Base-by-base conservation (phyloP, 371 early-diverging fungal genomes). In the Chytridium lagenaria region DNA sequence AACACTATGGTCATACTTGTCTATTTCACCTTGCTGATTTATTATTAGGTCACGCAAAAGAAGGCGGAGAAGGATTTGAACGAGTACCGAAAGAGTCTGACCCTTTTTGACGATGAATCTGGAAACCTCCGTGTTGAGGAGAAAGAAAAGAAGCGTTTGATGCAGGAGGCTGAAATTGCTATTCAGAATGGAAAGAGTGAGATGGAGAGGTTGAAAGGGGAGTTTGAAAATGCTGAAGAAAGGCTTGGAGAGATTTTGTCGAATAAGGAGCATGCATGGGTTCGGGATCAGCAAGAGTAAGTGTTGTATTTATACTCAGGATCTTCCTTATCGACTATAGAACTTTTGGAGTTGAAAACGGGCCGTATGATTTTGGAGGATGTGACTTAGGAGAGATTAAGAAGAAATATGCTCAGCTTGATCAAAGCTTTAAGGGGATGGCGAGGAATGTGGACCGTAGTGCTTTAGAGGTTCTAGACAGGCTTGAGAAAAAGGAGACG, bases 381-480 rank as follows among this genome's bases (percentile, higher is more conserved):
- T 83, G 89, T 49, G 90, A 94, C 77, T 83, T 94, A 0, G 78
- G 74, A 1, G 93, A 95, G 73, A 81, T 87, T 26, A 85, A 86
- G 74, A 90, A 91, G 69, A 89, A 89, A 37, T 77, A 94, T 39
- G 86, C 87, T 69, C 91, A 92, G 71, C 78, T 96, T 39, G 86
- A 87, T 40, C 88, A 90, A 31, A 88, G 91, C 71, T 89, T 92
- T 75, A 90, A 93, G 12, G 83, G 85, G 3, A 83, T 97, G 85
- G 89, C 92, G 65, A 92, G 94, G 69, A 93, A 91, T 70, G 91
- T 98, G 69, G 96, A 98, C 79, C 90, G 90, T 1, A 91, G 94
- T 23, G 98, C 95, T n/a, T 93, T 97, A 94, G 93, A 92, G 57
- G 94, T 92, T 84, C 92, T 96, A 77, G 98, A 97, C 74, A 90